Percentiles rank a stretch among this genome's conserved stretches.
These are phyloP conservation scores for Oryza glaberrima DNA, from an alignment of 176 grass and related monocot genomes.

Conservation along the genomic window DNA sequence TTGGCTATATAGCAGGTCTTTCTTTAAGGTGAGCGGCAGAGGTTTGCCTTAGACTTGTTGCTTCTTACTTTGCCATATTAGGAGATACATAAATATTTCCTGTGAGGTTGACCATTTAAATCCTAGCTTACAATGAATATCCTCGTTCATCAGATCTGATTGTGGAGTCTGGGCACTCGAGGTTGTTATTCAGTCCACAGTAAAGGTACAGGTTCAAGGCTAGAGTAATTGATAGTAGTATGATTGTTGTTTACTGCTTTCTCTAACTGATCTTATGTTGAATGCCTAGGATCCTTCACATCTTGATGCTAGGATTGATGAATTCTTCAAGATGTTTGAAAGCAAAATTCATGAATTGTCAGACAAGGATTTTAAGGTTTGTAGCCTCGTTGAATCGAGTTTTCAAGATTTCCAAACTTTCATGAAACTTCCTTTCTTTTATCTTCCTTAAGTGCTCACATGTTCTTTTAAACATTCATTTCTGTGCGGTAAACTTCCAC, in stretches of 20 bases:
- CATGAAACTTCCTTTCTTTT: not conserved
- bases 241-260: conserved; percentile 8
- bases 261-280: conserved; percentile 36
- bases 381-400: conserved; percentile 29
- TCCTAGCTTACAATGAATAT: conserved; percentile 20
- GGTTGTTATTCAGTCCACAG: conserved; percentile 80
- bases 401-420: not conserved
- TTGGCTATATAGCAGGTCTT: conserved; percentile 81
- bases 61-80: conserved; percentile 16
- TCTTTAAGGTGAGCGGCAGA: conserved; percentile 60
- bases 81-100: conserved; percentile 13
- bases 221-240: conserved; percentile 5
- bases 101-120: conserved; percentile 26
- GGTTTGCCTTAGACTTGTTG: not conserved
- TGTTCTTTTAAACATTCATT: not conserved
- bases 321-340: conserved; percentile 82
- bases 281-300: conserved; percentile 66
- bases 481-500: not conserved
- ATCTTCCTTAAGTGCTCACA: not conserved
- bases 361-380: conserved; percentile 85
- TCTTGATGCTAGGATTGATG: conserved; percentile 81
- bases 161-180: conserved; percentile 69
- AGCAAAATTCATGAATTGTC: conserved; percentile 76
- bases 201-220: conserved; percentile 60
- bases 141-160: conserved; percentile 52